Base-by-base conservation (phyloP, 2,329 filamentous ascomycete species). In the Trichoderma sp. region DNA sequence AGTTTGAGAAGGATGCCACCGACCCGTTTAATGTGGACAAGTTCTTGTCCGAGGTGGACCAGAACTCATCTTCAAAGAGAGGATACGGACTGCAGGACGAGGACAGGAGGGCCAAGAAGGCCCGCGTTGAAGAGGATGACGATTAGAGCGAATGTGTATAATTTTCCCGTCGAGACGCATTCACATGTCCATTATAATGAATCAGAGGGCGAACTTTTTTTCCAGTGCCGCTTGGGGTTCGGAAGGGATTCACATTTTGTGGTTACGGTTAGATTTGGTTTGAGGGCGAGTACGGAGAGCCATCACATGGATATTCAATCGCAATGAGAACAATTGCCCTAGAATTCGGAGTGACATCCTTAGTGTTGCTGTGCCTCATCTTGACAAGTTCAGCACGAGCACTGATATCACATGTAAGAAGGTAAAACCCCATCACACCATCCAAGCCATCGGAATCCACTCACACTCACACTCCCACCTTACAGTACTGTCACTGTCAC, bases 1-100 rank as follows among this genome's bases (percentile, higher is more conserved):
- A 97, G 76, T 99, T 99, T 72, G 94, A 98, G 78, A 96, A 94
- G 78, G 94, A 97, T 61, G 85, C 79, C 1, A 79, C 78, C 34
- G 94, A 98, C 78, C 93, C 93, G 1, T 98, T 98, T 77, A 93
- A 96, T 57, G 95, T 98, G 70, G 93, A 96, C 74, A 91, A 91
- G 72, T 96, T 99, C 81, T 87, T 99, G 75, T 90, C 87, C 43
- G 93, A 97, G 76, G 93, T 83, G 72, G 87, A 81, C 77, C 85
- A 88, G 76, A 83, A 80, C 65, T 78, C 80, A n/a, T 80, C 84
- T 3, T 83, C 85, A 3, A 92, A 90, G 78, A 88, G 93, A 74
- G 87, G 90, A 43, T 93, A 90, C 74, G 92, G 91, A 0, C 78
- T 95, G 66, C 88, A 92, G 70, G 89, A 91, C 34, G 83, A 83